phyloP scores from a whole-genome alignment of 2,329 filamentous ascomycete genomes.

The Apiospora koreana region DNA sequence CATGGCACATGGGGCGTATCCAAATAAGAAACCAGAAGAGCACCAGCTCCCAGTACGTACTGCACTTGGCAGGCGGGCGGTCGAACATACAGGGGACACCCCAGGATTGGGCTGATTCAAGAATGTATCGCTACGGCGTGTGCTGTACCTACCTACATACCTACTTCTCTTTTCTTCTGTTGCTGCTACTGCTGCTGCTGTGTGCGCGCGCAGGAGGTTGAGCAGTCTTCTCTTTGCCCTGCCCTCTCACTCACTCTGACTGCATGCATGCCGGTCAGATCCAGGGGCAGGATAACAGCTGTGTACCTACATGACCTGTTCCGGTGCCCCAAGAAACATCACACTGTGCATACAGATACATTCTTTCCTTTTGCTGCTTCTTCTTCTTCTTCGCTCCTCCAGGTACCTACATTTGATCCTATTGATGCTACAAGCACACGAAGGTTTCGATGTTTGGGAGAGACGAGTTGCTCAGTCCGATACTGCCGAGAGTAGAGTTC shows the following conservation, averaged over 20 bases:
- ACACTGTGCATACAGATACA: neutral
- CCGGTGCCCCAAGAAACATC: neutral
- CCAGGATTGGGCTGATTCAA: constrained; percentile 2
- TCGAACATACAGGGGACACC: neutral
- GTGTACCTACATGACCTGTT: neutral
- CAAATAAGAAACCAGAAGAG: neutral
- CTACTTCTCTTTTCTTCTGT: neutral
- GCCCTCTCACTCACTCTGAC: neutral
- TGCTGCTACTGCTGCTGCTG: neutral
- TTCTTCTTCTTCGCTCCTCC: neutral
- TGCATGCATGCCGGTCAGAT: neutral
- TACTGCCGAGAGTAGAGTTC: neutral
- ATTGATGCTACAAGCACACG: neutral
- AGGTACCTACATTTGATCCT: neutral
- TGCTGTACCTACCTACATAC: neutral
- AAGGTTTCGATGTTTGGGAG: neutral
- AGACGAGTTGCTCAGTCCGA: neutral
- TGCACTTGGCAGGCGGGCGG: neutral
- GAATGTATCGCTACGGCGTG: constrained; percentile 3
- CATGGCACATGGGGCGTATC: constrained; percentile 5
- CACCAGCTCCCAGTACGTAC: neutral
- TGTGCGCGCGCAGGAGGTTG: no score
- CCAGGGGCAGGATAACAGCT: constrained; percentile 1
- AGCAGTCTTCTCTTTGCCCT: no score
- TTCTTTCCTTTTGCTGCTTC: no score